Conservation (phyloP, 306 rosid genomes). For the Carpinus fangiana region DNA sequence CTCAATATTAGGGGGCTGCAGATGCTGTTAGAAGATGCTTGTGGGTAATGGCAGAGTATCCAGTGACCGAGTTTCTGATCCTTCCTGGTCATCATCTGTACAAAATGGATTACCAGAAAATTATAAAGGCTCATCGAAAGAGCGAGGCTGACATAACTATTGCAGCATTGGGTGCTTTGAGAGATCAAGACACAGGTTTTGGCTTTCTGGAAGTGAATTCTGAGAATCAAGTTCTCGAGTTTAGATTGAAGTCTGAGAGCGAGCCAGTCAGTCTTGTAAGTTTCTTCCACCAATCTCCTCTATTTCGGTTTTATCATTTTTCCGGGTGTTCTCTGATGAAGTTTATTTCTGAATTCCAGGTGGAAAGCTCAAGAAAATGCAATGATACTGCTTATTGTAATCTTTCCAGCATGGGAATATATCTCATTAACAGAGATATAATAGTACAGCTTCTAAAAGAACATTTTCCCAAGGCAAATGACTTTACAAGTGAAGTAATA, state of each 20-base stretch:
- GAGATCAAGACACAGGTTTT: conserved; percentile 33
- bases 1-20: conserved; percentile 34
- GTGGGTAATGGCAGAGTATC: conserved; percentile 37
- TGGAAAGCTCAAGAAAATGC: conserved; percentile 7
- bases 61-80: conserved; percentile 35
- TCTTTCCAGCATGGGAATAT: conserved; percentile 44
- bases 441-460: conserved; percentile 34
- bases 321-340: neutral
- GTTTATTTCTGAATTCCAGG: conserved; percentile 13
- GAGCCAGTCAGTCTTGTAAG: conserved; percentile 9
- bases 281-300: conserved; percentile 3
- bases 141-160: conserved; percentile 37
- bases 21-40: conserved; percentile 48
- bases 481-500: conserved; percentile 40
- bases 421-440: conserved; percentile 28
- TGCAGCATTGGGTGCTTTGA: conserved; percentile 27
- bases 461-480: conserved; percentile 33
- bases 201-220: conserved; percentile 34
- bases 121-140: conserved; percentile 32
- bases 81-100: conserved; percentile 50
- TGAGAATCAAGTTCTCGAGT: conserved; percentile 23
- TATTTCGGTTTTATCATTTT: neutral
- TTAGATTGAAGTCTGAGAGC: conserved; percentile 24
- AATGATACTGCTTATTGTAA: conserved; percentile 4
- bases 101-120: conserved; percentile 42